A percentile compares a stretch with the other conserved stretches of the same genome.
Evolutionary conservation across 257 asterid genomes (phyloP).

Genomic region (Capsicum pubescens): DNA sequence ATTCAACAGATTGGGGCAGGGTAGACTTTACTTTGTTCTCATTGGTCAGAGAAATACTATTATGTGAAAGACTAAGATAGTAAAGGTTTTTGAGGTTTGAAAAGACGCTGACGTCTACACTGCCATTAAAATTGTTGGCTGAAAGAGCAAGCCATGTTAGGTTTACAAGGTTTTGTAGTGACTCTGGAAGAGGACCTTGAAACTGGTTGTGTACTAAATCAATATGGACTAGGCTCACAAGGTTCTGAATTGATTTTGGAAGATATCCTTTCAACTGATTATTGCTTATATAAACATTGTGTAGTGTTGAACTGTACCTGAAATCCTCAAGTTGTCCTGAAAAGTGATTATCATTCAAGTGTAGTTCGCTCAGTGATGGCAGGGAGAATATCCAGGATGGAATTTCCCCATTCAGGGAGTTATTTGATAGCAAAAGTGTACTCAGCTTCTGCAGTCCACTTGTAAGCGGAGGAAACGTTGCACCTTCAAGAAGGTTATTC

Average conservation of each 20-base stretch:
- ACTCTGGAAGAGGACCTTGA: constrained; percentile 37
- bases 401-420: constrained; percentile 32
- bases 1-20: not conserved
- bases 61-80: constrained; percentile 8
- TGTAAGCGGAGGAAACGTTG: constrained; percentile 22
- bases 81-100: not conserved
- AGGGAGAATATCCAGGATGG: constrained; percentile 36
- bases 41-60: constrained; percentile 14
- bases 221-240: constrained; percentile 17
- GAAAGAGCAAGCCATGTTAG: not conserved
- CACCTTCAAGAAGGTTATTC: constrained; percentile 27
- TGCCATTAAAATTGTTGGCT: not conserved
- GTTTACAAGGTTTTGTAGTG: constrained; percentile 36
- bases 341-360: constrained; percentile 26
- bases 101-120: not conserved
- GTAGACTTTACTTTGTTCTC: not conserved
- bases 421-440: constrained; percentile 19
- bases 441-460: constrained; percentile 25
- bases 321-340: constrained; percentile 35
- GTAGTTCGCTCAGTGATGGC: constrained; percentile 29
- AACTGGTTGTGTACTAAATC: not conserved
- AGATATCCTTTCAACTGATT: constrained; percentile 34
- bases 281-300: not conserved
- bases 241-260: constrained; percentile 38
- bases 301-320: constrained; percentile 21